Evolutionary conservation across 2,329 filamentous ascomycete genomes (phyloP), one percentile per base, ranked within the genome.

Genomic region (Dothidotthia symphoricarpi): DNA sequence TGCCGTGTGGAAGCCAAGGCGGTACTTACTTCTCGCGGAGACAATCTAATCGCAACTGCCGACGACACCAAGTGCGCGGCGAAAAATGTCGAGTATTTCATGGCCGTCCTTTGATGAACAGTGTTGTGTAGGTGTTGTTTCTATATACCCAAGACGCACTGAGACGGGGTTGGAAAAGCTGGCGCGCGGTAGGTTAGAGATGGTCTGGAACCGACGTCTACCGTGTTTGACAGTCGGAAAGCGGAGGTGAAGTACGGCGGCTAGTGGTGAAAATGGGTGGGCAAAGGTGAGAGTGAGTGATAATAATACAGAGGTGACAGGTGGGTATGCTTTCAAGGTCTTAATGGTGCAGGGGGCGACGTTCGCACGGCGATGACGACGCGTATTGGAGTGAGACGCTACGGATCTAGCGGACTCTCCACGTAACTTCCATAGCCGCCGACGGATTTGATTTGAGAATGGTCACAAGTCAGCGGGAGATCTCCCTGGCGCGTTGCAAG

Each of bases 21-120:
- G 19, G 33, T 40, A 55, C 64, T 53, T 58, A 68, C 64, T 42
- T 66, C 53, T 43, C 64, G 57, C 25, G 56, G 47, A 26, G 47
- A 58, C 34, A 67, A 51, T 32, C 48, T 51, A 28, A 65, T 45
- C 28, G 60, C 63, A 24, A 45, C 39, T 24, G 52, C 45, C 38
- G 55, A 54, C 43, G 58, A 52, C 46, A 59, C 44, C 51, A 66
- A 41, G 31, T 55, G 49, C 22, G 58, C 53, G 35, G 53, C 53
- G 36, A 63, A 35, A 34, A 65, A 38, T 24, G 52, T 45, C 30
- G 55, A 58, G 31, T 39, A 59, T 43, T 61, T 65, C 64, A 67
- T 67, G 25, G 19, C 51, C 34, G 29, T 26, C 29, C 19, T 11
- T 19, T 33, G n/a, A 13, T 7, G 27, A 19, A 35, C 24, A 19